phyloP scores from a whole-genome alignment of 495 filamentous ascomycete genomes.

The Lichenothelia convexa region DNA sequence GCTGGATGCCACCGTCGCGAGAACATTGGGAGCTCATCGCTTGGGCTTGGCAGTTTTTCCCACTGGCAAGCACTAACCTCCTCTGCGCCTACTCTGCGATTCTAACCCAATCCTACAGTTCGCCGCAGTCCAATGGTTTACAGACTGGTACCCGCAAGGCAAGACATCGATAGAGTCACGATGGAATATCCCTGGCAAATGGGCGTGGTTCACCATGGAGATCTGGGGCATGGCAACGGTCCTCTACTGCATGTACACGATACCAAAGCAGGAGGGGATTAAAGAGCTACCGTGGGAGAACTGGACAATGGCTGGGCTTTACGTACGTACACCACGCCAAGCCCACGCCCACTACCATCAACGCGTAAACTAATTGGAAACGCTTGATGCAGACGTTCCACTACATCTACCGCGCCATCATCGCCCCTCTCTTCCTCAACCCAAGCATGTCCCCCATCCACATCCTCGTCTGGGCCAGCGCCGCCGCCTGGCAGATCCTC shows the following conservation, averaged over 20 bases:
- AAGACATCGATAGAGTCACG: conserved; percentile 62
- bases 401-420: conserved; percentile 72
- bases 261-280: conserved; percentile 36
- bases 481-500: conserved; percentile 51
- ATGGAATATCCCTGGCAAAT: conserved; percentile 75
- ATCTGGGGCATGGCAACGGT: conserved; percentile 55
- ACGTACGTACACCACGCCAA: conserved; percentile 22
- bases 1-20: conserved; percentile 29
- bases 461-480: conserved; percentile 38
- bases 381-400: conserved; percentile 48
- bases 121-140: conserved; percentile 24
- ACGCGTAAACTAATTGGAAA: too few species aligned
- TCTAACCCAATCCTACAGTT: conserved; percentile 11
- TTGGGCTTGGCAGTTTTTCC: conserved; percentile 28
- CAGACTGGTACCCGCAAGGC: conserved; percentile 33
- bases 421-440: conserved; percentile 60
- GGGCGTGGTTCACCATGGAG: conserved; percentile 82
- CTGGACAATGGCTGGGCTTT: conserved; percentile 44
- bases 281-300: conserved; percentile 45
- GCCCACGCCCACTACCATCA: background rate
- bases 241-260: conserved; percentile 52
- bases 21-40: conserved; percentile 30
- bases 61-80: conserved; percentile 17
- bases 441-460: conserved; percentile 81
- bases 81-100: background rate